These are phyloP conservation scores for Metschnikowia proteae DNA, from an alignment of 805 yeast species.

Conservation along the genomic window DNA sequence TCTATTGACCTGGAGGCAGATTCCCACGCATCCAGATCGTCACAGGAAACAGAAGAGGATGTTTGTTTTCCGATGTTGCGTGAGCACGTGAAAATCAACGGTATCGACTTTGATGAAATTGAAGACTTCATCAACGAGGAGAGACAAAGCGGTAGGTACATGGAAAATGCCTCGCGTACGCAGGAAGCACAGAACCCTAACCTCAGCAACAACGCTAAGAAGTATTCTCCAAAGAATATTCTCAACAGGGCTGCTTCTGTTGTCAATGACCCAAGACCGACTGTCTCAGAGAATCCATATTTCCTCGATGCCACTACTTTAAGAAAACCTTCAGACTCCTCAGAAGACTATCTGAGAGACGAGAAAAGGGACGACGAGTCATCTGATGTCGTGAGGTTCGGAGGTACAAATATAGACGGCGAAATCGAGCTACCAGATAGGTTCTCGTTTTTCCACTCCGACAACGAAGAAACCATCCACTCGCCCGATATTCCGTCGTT, in stretches of 20 bases:
- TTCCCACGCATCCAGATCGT: slow-evolving; percentile 70
- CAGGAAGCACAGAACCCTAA: slow-evolving; percentile 21
- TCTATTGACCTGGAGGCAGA: slow-evolving; percentile 60
- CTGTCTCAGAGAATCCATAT: not conserved
- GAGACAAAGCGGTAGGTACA: slow-evolving; percentile 40
- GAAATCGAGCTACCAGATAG: slow-evolving; percentile 56
- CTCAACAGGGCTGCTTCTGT: slow-evolving; percentile 14
- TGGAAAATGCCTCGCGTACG: slow-evolving; percentile 22
- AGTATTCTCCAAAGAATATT: slow-evolving; percentile 54
- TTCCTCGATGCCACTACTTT: not conserved
- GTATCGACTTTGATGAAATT: slow-evolving; percentile 87
- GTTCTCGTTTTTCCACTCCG: slow-evolving; percentile 78
- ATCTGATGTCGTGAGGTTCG: slow-evolving; percentile 38
- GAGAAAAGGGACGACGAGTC: slow-evolving; percentile 21
- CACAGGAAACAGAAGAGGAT: slow-evolving; percentile 94
- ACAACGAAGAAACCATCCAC: slow-evolving; percentile 82
- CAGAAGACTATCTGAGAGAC: slow-evolving; percentile 21
- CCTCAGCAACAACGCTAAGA: slow-evolving; percentile 52
- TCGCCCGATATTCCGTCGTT: slow-evolving; percentile 82
- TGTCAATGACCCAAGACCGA: not conserved
- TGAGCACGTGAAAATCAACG: slow-evolving; percentile 55
- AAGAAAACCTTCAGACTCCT: slow-evolving; percentile 20
- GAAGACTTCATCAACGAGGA: slow-evolving; percentile 73
- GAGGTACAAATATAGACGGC: slow-evolving; percentile 34
- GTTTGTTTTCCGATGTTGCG: slow-evolving; percentile 93